Evolutionary conservation across 306 rosid genomes (phyloP), one percentile per base, ranked within the genome.

Genomic region (Fragaria ananassa): DNA sequence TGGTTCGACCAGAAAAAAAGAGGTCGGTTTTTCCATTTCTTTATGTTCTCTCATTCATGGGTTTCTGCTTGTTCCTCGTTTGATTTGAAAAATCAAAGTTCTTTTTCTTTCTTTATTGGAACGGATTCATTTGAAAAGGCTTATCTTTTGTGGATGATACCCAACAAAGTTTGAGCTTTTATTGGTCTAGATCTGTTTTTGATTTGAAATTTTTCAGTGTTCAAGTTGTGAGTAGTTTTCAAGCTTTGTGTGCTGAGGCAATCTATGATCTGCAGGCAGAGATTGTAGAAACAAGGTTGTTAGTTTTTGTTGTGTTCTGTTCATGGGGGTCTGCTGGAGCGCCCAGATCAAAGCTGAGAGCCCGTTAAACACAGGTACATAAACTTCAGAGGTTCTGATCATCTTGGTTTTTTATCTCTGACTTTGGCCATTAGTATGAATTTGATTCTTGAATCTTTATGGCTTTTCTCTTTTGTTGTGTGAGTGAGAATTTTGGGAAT

Each of bases 291-390:
- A 31, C 69, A 80, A 77, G 56, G 57, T 44, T 37, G 72, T 66
- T 76, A 37, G 63, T 44, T 68, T 86, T 81, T 10, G 11, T 61
- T 29, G 8, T 31, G 21, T n/a, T 6, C 74, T 57, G 53, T 72
- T 70, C 76, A 86, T 86, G 89, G 89, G 89, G 89, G 29, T 77
- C 72, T 86, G 89, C 82, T 76, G 84, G 35, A 86, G 89, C 78
- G 75, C 89, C 78, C 77, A 74, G 77, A 83, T 86, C 70, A 86
- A 86, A 86, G 85, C 83, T 72, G 89, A 80, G 65, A 83, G 87
- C 85, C 61, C 81, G 37, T 68, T 21, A 76, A 85, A 81, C 54
- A 80, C 89, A 83, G 89, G 89, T 86, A 77, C 21, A 23, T 10
- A 23, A 34, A 75, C 7, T 50, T 68, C 35, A 45, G 10, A 27